Conservation (phyloP, 306 rosid species). For the Cercis canadensis region DNA sequence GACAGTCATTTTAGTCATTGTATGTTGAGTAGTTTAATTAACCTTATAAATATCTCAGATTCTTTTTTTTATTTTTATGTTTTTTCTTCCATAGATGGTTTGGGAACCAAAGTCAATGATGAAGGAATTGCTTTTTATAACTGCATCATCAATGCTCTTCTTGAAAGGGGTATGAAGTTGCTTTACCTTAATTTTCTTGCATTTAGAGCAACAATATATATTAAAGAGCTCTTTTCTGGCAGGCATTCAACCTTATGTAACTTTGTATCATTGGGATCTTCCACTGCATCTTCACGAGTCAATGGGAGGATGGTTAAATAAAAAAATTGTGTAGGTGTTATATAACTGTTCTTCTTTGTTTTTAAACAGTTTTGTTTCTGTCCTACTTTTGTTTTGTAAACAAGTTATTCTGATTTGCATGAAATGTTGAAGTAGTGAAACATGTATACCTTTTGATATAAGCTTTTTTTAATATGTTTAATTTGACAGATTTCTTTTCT, state of each 20-base stretch:
- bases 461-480: no score
- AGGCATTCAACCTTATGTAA: constrained; percentile 88
- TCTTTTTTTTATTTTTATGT: background rate
- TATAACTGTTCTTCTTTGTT: constrained; percentile 30
- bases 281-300: constrained; percentile 90
- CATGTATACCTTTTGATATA: background rate
- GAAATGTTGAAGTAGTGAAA: background rate
- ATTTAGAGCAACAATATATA: constrained; percentile 22
- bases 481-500: no score
- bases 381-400: background rate
- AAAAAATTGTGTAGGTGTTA: constrained; percentile 70
- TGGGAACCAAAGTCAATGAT: constrained; percentile 80
- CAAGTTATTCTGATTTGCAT: background rate
- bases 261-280: constrained; percentile 98
- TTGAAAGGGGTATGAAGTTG: constrained; percentile 68
- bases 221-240: constrained; percentile 42
- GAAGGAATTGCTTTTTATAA: constrained; percentile 85
- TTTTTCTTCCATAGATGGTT: constrained; percentile 65
- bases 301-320: constrained; percentile 87
- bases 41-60: background rate
- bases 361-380: background rate
- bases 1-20: no score
- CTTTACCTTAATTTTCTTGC: constrained; percentile 24
- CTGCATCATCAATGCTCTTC: constrained; percentile 79
- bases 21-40: no score